These are phyloP conservation scores for Xerocomellus chrysenteron DNA, from an alignment of 768 basidiomycete species.

Conservation along the genomic window DNA sequence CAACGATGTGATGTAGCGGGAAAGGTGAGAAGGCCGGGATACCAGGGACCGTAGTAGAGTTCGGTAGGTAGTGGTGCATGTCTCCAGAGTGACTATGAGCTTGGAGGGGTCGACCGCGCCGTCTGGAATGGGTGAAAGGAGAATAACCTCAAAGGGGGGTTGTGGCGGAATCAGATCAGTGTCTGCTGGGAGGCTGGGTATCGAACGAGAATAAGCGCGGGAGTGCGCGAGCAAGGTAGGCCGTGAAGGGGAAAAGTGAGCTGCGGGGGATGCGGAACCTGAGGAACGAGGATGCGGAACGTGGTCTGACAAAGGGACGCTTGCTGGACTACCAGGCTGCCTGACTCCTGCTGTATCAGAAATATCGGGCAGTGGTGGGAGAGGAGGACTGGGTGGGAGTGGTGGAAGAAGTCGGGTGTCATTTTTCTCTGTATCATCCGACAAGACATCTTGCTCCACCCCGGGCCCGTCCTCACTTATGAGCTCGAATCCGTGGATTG, in stretches of 20 bases:
- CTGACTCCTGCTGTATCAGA: neutral
- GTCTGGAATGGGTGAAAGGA: conserved; percentile 58
- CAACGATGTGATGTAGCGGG: conserved; percentile 53
- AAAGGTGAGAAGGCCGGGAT: conserved; percentile 67
- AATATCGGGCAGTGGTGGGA: conserved; percentile 50
- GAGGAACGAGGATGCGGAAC: conserved; percentile 33
- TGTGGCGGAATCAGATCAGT: conserved; percentile 44
- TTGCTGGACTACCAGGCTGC: conserved; percentile 19
- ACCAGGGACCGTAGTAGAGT: conserved; percentile 67
- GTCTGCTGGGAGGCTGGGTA: conserved; percentile 50
- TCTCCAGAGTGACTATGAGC: conserved; percentile 71
- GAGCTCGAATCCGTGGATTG: conserved; percentile 11
- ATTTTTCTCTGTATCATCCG: conserved; percentile 15
- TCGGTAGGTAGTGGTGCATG: conserved; percentile 61
- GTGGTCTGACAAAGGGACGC: conserved; percentile 25
- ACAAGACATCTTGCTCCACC: conserved; percentile 2
- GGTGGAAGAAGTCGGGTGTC: conserved; percentile 26
- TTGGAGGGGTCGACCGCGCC: conserved; percentile 53
- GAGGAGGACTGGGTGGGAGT: conserved; percentile 43
- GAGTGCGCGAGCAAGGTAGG: conserved; percentile 21
- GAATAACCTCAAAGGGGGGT: conserved; percentile 63
- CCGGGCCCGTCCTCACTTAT: conserved; percentile 6
- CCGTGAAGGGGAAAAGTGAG: conserved; percentile 40
- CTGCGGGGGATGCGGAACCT: conserved; percentile 26
- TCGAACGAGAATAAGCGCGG: conserved; percentile 41